These are phyloP conservation scores for Candida pseudoglaebosa DNA, from an alignment of 805 yeast genomes.

Conservation along the genomic window DNA sequence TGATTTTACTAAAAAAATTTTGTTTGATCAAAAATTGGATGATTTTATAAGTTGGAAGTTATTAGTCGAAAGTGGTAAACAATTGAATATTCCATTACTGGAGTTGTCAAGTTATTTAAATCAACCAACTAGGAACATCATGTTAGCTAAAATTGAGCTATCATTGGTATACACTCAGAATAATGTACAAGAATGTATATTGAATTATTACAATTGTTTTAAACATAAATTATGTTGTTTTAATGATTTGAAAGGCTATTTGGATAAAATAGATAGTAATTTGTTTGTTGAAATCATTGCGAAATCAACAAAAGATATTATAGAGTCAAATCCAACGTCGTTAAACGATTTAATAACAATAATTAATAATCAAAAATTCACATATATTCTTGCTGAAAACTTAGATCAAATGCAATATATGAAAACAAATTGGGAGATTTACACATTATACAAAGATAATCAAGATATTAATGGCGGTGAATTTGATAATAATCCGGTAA, in stretches of 20 bases:
- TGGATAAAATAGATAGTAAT: slow-evolving; percentile 8
- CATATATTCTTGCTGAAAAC: slow-evolving; percentile 18
- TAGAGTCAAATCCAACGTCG: slow-evolving; percentile 6
- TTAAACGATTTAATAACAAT: slow-evolving; percentile 17
- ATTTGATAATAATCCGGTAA: slow-evolving; percentile 70
- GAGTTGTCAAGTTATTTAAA: slow-evolving; percentile 14
- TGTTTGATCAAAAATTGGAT: slow-evolving; percentile 53
- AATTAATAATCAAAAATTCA: slow-evolving; percentile 49
- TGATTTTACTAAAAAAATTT: slow-evolving; percentile 33
- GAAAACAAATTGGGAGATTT: slow-evolving; percentile 16
- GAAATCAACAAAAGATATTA: slow-evolving; percentile 12
- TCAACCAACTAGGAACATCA: slow-evolving; percentile 21
- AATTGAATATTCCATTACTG: slow-evolving; percentile 30
- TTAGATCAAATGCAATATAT: slow-evolving; percentile 10
- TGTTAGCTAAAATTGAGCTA: slow-evolving; percentile 26
- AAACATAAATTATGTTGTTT: slow-evolving; percentile 63
- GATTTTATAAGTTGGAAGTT: slow-evolving; percentile 76
- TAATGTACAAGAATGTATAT: slow-evolving; percentile 25
- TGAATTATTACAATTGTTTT: slow-evolving; percentile 41
- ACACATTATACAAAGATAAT: slow-evolving; percentile 22
- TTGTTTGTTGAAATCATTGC: slow-evolving; percentile 18
- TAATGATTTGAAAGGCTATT: slow-evolving; percentile 48
- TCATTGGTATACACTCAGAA: slow-evolving; percentile 16
- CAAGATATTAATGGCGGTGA: slow-evolving; percentile 32
- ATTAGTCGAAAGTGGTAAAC: slow-evolving; percentile 42